Percentiles rank a stretch among this genome's conserved stretches.
Evolutionary conservation across 352 stramenopile genomes (phyloP).

Genomic region (Phytopythium ostracodes): DNA sequence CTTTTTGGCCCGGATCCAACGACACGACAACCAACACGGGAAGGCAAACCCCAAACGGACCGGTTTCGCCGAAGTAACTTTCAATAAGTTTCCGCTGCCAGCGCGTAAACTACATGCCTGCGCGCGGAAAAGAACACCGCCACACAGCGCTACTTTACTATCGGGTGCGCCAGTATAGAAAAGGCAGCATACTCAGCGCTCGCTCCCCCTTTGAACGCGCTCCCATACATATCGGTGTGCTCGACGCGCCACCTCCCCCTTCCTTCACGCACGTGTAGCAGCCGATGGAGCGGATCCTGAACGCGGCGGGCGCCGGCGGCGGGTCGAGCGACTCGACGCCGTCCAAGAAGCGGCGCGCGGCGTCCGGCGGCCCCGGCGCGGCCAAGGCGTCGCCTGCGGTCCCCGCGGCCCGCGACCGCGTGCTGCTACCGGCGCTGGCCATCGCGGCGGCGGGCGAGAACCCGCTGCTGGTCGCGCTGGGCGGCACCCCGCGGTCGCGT

Average conservation of each 20-base stretch:
- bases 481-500: constrained; percentile 44
- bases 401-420: constrained; percentile 9
- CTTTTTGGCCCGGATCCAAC: neutral
- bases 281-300: constrained; percentile 9
- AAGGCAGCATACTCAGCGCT: neutral
- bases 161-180: constrained; percentile 1
- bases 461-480: constrained; percentile 54
- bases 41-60: too few relatives aligned
- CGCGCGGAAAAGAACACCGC: neutral
- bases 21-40: neutral
- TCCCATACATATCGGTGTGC: too few relatives aligned
- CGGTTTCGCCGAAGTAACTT: too few relatives aligned
- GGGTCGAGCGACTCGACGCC: constrained; percentile 30
- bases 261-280: neutral
- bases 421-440: constrained; percentile 16
- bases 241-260: neutral
- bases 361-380: constrained; percentile 4
- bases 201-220: neutral
- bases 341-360: constrained; percentile 47
- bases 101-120: too few relatives aligned
- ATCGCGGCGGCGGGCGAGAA: constrained; percentile 37
- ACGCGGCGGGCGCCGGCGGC: constrained; percentile 6
- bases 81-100: too few relatives aligned
- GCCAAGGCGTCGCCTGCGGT: neutral
- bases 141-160: too few relatives aligned